Evolutionary conservation across 345 rosid genomes (phyloP), one percentile per base, ranked within the genome.

Genomic region (Brassica incana): DNA sequence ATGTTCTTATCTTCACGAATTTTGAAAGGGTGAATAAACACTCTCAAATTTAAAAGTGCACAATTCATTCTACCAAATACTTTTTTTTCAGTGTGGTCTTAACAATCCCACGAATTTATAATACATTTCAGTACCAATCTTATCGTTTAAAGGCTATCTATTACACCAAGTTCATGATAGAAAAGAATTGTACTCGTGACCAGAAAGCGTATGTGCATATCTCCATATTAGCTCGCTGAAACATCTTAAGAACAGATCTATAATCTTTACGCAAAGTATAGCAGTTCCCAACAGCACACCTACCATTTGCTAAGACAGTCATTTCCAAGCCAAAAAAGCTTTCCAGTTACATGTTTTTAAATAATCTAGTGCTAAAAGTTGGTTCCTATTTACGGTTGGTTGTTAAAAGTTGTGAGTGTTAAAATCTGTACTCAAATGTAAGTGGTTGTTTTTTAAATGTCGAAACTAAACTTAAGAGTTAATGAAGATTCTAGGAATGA

Each of bases 261-360:
- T 90, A 97, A 85, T 92, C 93, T 85, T 94, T 91, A 80, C 88
- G 97, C 85, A 90, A 85, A 84, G 95, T 90, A 78, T 87, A 90
- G 82, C 90, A 90, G 83, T 94, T 94, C 67, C 98, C 98, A 89
- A 91, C 81, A 74, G 95, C 97, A 88, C 91, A 89, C 98, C 97
- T 94, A 83, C 83, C 81, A 60, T 72, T 65, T 10, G 1, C 70
- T 50, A 73, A 8, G 30, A 33, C 23, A 23, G 72, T 66, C 73
- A 78, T 10, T 58, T 40, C 60, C 7, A 36, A 36, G 16, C 56
- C 23, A 38, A 20, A 71, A 45, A 70, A 36, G 12, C 35, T 32
- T 16, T 50, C 15, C 23, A 77, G 48, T 69, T 6, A 48, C 68
- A 62, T 25, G 65, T 43, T 11, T 10, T 10, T 40, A 43, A 43